Base-by-base conservation (phyloP, 169 alveolate species). In the Eimeria sp. region DNA sequence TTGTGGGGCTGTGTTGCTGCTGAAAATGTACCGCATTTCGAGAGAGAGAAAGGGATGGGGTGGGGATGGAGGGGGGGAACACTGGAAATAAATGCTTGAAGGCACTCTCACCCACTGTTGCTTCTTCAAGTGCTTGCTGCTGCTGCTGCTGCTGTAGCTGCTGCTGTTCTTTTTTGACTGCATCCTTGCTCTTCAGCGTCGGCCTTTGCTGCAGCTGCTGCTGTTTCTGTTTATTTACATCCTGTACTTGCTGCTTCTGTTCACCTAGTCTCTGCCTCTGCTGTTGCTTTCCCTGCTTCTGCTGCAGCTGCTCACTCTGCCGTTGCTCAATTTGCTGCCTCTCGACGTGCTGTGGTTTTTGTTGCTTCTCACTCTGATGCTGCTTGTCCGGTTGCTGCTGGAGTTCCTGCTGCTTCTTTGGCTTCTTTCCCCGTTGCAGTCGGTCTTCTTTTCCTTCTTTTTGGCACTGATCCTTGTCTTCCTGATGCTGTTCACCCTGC, bases 91-190 rank as follows among this genome's bases (percentile, higher is more conserved):
- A 70, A 70, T 11, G 18, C 14, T 73, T 45, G 84, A 4, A 45
- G 1, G 84, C 57, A 73, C 84, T 40, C 84, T 73, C 84, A 73
- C 84, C 84, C 18, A 73, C 84, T 73, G 84, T 14, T 73, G 84
- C 58, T 45, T 34, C 54, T 45, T 73, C 54, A 34, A 57, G 5
- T 10, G 49, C 58, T 20, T 34, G 54, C 27, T 73, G 84, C 57
- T 73, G 84, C n/a, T 73, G 58, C 57, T 73, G 84, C 54, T 73
- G 49, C 84, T 73, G 25, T 57, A 27, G 43, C 47, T 73, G 58
- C 84, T 73, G 58, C 54, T 18, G 58, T 13, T 73, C 57, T 57
- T 13, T 40, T 7, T 1, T 65, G 0, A 2, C 11, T 65, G 75
- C 75, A 4, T 25, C 75, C 75, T 65, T 65, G 40, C 43, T 25